Conservation (phyloP, 1,284 basidiomycete genomes). For the Leccinum proliferum region DNA sequence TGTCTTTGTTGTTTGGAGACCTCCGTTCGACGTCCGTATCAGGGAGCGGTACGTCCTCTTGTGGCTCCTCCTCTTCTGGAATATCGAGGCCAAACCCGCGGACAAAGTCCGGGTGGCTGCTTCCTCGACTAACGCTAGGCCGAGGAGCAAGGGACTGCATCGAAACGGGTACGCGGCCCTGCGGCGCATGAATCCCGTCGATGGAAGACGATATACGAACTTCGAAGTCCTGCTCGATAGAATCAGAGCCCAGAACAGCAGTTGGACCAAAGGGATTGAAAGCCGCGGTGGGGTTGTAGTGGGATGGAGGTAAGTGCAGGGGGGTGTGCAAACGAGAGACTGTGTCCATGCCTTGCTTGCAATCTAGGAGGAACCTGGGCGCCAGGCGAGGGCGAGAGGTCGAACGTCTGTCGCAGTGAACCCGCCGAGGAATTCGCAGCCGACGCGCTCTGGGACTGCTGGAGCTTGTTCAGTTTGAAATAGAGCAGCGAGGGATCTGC, state of each 20-base stretch:
- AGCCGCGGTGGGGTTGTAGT: constrained; percentile 36
- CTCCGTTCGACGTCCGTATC: constrained; percentile 24
- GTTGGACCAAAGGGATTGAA: constrained; percentile 61
- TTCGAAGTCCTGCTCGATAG: constrained; percentile 28
- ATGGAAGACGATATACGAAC: constrained; percentile 13
- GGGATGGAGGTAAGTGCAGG: constrained; percentile 29
- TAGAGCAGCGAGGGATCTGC: constrained; percentile 73
- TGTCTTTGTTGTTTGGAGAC: constrained; percentile 24
- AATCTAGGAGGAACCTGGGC: constrained; percentile 36
- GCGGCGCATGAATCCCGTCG: constrained; percentile 49
- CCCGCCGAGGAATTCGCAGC: constrained; percentile 47
- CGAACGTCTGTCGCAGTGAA: constrained; percentile 57
- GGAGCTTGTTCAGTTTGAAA: constrained; percentile 78
- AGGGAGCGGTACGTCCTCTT: constrained; percentile 31
- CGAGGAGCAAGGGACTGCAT: constrained; percentile 42
- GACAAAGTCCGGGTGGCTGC: constrained; percentile 63
- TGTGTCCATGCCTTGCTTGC: constrained; percentile 61
- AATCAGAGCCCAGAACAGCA: constrained; percentile 48
- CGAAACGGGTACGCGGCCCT: constrained; percentile 51
- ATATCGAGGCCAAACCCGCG: constrained; percentile 75
- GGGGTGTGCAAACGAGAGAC: constrained; percentile 61
- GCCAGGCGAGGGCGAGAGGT: constrained; percentile 48
- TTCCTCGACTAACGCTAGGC: constrained; percentile 37
- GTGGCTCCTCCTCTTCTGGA: constrained; percentile 56
- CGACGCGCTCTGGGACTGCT: constrained; percentile 60